Conservation (phyloP, 257 asterid genomes). For the Ilex asprella region DNA sequence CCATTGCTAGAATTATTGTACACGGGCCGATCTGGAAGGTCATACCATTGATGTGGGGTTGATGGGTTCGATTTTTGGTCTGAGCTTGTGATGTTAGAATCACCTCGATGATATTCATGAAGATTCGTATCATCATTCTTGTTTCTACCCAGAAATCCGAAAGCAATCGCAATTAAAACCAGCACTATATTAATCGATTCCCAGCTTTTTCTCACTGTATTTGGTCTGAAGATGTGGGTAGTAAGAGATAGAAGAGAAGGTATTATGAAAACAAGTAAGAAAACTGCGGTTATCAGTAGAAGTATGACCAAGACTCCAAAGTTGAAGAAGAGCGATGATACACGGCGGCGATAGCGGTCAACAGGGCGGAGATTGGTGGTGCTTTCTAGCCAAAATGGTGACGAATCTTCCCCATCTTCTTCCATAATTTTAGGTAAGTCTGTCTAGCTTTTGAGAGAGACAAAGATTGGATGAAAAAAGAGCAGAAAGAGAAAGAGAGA, state of each 20-base stretch:
- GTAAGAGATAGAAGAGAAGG: conserved; percentile 48
- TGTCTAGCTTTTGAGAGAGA: conserved; percentile 19
- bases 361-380: conserved; percentile 45
- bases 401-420: conserved; percentile 40
- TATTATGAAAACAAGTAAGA: conserved; percentile 49
- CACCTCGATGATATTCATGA: conserved; percentile 31
- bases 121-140: conserved; percentile 37
- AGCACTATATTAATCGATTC: conserved; percentile 65
- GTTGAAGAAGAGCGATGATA: conserved; percentile 50
- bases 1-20: background rate
- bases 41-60: conserved; percentile 32
- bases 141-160: conserved; percentile 72
- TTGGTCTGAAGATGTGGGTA: conserved; percentile 57
- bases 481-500: background rate
- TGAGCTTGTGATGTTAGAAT: conserved; percentile 23
- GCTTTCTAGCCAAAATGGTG: conserved; percentile 79
- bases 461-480: no score
- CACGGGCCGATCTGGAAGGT: conserved; percentile 16
- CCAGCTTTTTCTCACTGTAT: conserved; percentile 72
- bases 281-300: conserved; percentile 46
- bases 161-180: conserved; percentile 65
- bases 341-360: conserved; percentile 47
- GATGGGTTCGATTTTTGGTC: conserved; percentile 27
- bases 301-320: conserved; percentile 53
- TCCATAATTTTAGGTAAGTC: conserved; percentile 29